phyloP scores from a whole-genome alignment of 345 rosid species.

The Moricandia moricandioides region DNA sequence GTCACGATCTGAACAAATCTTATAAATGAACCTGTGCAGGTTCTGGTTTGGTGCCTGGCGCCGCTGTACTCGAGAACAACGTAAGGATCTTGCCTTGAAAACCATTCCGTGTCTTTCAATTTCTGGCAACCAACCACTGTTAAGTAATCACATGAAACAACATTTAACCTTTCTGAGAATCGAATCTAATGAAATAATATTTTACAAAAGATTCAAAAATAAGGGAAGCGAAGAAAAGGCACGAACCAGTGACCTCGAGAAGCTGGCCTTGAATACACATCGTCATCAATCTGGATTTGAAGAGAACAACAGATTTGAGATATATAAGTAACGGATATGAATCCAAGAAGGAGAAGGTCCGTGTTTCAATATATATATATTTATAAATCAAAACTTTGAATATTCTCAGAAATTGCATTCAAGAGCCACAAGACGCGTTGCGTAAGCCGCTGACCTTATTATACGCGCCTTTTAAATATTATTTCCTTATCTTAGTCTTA shows the following conservation, averaged over 20 bases:
- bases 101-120: conserved; percentile 76
- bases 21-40: conserved; percentile 53
- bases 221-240: background rate
- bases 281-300: background rate
- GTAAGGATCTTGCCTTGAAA: conserved; percentile 71
- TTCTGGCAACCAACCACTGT: conserved; percentile 64
- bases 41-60: conserved; percentile 51
- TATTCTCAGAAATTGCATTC: background rate
- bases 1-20: conserved; percentile 5
- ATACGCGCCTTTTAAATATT: background rate
- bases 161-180: background rate
- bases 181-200: background rate
- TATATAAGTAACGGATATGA: background rate
- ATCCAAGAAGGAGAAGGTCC: background rate
- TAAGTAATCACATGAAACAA: background rate
- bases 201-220: background rate
- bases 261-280: conserved; percentile 66
- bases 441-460: background rate
- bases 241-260: conserved; percentile 76
- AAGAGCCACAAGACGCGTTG: background rate
- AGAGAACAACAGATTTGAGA: background rate
- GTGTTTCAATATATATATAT: background rate
- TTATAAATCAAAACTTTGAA: background rate
- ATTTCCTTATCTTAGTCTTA: background rate
- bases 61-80: conserved; percentile 58